These are phyloP conservation scores for Jamesozyma lodderae DNA, from an alignment of 805 yeast species.

Conservation along the genomic window DNA sequence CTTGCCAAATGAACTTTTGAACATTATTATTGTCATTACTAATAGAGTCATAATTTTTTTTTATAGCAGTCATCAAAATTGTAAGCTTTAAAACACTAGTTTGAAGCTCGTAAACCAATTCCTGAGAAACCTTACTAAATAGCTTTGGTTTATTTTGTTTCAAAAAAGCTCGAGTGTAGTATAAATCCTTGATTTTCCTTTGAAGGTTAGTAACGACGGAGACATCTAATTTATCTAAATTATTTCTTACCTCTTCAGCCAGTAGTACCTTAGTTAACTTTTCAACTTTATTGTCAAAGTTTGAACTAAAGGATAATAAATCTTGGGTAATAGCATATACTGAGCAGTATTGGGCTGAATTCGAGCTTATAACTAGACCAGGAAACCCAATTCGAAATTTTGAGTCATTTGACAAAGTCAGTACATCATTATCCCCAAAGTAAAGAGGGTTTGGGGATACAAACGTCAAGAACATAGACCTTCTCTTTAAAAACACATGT, in stretches of 20 bases:
- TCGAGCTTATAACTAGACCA: conserved; percentile 43
- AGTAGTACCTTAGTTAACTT: conserved; percentile 43
- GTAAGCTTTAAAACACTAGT: conserved; percentile 34
- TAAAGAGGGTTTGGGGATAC: conserved; percentile 46
- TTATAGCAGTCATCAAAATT: conserved; percentile 36
- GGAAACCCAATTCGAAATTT: conserved; percentile 33
- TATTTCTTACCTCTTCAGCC: conserved; percentile 42
- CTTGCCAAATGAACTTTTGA: conserved; percentile 37
- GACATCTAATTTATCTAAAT: conserved; percentile 27
- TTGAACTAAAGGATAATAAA: conserved; percentile 31
- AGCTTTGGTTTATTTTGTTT: conserved; percentile 29
- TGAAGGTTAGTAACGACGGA: conserved; percentile 42
- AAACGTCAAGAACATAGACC: conserved; percentile 42
- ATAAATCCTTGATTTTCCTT: conserved; percentile 38
- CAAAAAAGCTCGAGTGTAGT: conserved; percentile 34
- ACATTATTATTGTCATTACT: conserved; percentile 15
- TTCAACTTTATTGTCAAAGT: conserved; percentile 35
- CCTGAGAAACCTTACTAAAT: conserved; percentile 32
- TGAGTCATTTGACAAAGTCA: conserved; percentile 22
- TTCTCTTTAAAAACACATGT: conserved; percentile 41
- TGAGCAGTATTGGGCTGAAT: conserved; percentile 48
- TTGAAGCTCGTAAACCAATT: conserved; percentile 30
- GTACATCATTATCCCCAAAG: conserved; percentile 27
- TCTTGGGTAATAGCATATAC: conserved; percentile 43
- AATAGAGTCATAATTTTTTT: conserved; percentile 27